These are phyloP conservation scores for Nadsonia fulvescens DNA, from an alignment of 805 yeast species.

Conservation along the genomic window DNA sequence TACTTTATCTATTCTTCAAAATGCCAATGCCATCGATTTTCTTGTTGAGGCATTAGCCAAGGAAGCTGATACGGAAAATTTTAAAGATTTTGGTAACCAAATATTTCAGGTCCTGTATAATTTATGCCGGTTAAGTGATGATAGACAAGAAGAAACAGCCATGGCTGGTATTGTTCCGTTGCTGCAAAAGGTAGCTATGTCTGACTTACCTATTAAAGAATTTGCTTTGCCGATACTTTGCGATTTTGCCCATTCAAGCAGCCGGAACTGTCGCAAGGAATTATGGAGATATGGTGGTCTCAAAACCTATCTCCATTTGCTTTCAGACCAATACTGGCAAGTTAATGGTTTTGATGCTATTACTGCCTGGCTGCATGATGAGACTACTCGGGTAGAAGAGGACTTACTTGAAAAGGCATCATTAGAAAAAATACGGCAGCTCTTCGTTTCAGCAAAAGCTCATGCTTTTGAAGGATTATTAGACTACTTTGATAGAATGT, in stretches of 20 bases:
- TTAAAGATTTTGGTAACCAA: conserved; percentile 23
- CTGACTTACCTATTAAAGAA: conserved; percentile 29
- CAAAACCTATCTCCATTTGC: conserved; percentile 21
- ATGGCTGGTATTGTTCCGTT: conserved; percentile 29
- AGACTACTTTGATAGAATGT: conserved; percentile 2
- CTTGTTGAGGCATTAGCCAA: conserved; percentile 20
- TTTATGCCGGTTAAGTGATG: conserved; percentile 30
- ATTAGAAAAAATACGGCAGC: conserved; percentile 4
- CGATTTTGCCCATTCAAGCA: conserved; percentile 33
- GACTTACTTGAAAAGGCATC: conserved; percentile 5
- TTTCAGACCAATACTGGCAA: conserved; percentile 39
- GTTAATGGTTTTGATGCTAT: conserved; percentile 36
- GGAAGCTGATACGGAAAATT: conserved; percentile 7
- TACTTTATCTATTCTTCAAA: conserved; percentile 15
- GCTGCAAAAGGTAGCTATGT: conserved; percentile 22
- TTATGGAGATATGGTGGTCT: conserved; percentile 24
- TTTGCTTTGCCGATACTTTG: conserved; percentile 35
- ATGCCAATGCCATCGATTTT: conserved; percentile 25
- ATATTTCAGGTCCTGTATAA: conserved; percentile 33
- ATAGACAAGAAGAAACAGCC: conserved; percentile 28
- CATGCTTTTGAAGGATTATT: conserved; percentile 3
- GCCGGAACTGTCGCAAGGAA: conserved; percentile 20
- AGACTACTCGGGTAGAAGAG: conserved; percentile 10
- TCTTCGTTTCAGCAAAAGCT: conserved; percentile 2
- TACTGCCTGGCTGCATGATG: conserved; percentile 19